Percentiles rank a stretch among this genome's conserved stretches.
These are phyloP conservation scores for Asterophora lycoperdoides DNA, from an alignment of 768 basidiomycete genomes.

Conservation along the genomic window DNA sequence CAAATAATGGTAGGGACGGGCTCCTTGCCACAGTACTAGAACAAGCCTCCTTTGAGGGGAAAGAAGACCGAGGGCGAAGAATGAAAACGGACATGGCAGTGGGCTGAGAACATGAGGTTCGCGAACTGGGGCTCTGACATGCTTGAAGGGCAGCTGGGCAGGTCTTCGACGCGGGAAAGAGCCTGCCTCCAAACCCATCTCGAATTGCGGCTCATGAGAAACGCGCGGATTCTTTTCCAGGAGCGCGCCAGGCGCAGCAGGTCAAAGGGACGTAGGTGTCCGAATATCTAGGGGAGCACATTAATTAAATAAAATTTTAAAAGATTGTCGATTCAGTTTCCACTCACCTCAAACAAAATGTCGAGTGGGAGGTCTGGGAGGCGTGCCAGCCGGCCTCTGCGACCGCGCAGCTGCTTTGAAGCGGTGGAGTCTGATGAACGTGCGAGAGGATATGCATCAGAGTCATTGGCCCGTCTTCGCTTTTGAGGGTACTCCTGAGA, in stretches of 20 bases:
- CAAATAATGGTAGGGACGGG: conserved; percentile 18
- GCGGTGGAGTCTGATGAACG: neutral
- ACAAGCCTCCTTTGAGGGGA: conserved; percentile 5
- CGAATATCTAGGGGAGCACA: conserved; percentile 30
- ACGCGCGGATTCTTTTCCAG: conserved; percentile 34
- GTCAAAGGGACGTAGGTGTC: conserved; percentile 41
- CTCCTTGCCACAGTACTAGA: conserved; percentile 17
- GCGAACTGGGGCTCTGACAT: conserved; percentile 43
- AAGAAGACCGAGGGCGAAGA: conserved; percentile 5
- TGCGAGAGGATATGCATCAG: neutral
- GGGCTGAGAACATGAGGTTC: conserved; percentile 38
- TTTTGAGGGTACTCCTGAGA: neutral
- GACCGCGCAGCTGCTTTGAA: conserved; percentile 4
- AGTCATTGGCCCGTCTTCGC: conserved; percentile 1
- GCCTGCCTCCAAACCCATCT: conserved; percentile 39
- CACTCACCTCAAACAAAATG: conserved; percentile 16
- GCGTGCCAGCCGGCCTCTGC: conserved; percentile 10
- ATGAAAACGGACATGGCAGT: conserved; percentile 37
- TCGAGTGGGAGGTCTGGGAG: conserved; percentile 16
- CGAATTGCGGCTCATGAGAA: conserved; percentile 39
- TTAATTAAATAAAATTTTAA: neutral
- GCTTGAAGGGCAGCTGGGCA: conserved; percentile 41
- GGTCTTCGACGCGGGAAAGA: conserved; percentile 30
- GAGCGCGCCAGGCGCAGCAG: conserved; percentile 42
- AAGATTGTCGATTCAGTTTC: neutral